Evolutionary conservation across 768 basidiomycete genomes (phyloP), one percentile per base, ranked within the genome.

Genomic region (Leccinum disarticulatum): DNA sequence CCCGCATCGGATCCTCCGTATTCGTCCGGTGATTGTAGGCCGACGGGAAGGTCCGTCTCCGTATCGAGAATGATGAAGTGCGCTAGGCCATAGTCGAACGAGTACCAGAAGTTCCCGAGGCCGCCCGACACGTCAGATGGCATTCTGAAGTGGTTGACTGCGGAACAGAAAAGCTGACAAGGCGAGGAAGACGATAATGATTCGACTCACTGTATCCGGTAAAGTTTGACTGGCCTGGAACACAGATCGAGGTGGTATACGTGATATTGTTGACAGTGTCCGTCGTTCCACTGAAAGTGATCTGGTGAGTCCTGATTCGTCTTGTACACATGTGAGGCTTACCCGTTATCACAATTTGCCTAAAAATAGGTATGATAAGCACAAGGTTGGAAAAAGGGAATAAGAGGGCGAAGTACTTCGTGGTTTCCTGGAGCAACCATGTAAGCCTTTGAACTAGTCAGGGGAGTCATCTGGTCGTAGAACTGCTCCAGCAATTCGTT

Each of bases 311-410:
- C 6, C 9, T 1, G 31, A 49, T 5, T 13, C 22, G 3, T 6
- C 38, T 14, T 14, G 27, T 11, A 31, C 25, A 30, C 6, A 51
- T 11, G n/a, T 11, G 8, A 62, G 19, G 31, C 70, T 59, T 57
- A 71, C 70, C 70, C 68, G 6, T 70, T 60, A 47, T 71, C 70
- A 55, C 70, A 71, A 47, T 72, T 72, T 6, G 70, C 70, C 49
- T 41, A 41, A 17, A 17, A 17, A 38, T 38, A 17, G 36, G 17
- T 7, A 17, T 17, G 38, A 17, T 41, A 9, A 41, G 17, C 8
- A 17, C 2, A 15, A 17, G 38, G 8, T 17, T 41, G 38, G 17
- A 41, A 17, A 17, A 9, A 22, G 17, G 38, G 17, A 17, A 38
- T 17, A 41, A 8, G 17, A 8, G 15, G 17, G 2, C 8, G 38